phyloP scores from a whole-genome alignment of 202 grass and related monocot species.

The Setaria viridis region DNA sequence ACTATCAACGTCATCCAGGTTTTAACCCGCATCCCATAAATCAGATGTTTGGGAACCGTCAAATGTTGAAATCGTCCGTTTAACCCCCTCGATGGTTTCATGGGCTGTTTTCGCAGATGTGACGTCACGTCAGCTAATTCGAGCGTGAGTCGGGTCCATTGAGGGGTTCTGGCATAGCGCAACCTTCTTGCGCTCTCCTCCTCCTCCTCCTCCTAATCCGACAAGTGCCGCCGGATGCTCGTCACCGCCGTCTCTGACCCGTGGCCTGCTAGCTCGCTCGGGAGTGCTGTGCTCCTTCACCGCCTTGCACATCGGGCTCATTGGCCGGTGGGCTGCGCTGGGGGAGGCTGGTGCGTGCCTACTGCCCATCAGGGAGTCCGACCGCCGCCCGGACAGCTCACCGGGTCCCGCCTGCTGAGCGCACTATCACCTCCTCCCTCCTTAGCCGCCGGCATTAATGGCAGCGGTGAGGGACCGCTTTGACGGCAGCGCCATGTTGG shows the following conservation, averaged over 20 bases:
- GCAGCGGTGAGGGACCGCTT: slow-evolving; percentile 34
- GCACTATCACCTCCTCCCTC: background rate
- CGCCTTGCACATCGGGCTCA: background rate
- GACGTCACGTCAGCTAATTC: too few species aligned
- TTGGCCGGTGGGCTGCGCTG: slow-evolving; percentile 7
- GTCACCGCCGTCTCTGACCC: background rate
- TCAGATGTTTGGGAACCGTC: too few species aligned
- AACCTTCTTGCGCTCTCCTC: slow-evolving; percentile 2
- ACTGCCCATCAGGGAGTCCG: slow-evolving; percentile 39
- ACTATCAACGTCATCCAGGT: too few species aligned
- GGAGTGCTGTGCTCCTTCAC: background rate
- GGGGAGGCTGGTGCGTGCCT: slow-evolving; percentile 35
- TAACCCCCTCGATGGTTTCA: too few species aligned
- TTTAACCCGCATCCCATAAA: too few species aligned
- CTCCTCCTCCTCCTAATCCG: background rate
- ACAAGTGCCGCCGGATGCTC: background rate
- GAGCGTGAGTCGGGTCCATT: slow-evolving; percentile 2
- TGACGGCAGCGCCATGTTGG: slow-evolving; percentile 43
- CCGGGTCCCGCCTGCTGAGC: slow-evolving; percentile 37
- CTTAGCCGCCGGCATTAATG: background rate
- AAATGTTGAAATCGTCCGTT: too few species aligned
- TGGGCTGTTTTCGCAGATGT: too few species aligned
- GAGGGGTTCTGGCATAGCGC: slow-evolving; percentile 43
- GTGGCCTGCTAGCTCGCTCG: background rate
- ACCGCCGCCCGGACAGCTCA: slow-evolving; percentile 42